phyloP scores from a whole-genome alignment of 2,329 filamentous ascomycete species.

The Aureobasidium subglaciale region DNA sequence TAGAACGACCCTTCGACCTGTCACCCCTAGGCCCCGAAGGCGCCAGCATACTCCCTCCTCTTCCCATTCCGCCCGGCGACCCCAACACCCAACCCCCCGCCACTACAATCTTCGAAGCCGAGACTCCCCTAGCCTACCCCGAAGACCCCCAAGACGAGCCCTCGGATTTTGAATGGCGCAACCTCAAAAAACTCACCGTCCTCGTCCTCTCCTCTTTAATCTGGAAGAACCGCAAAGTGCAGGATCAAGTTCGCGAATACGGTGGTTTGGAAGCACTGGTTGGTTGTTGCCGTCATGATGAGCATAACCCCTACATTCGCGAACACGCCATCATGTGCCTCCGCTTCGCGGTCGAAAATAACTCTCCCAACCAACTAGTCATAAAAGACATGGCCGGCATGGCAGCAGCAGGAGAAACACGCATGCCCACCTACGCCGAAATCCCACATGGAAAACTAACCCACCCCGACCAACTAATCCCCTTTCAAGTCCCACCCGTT shows the following conservation, averaged over 20 bases:
- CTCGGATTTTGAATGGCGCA: constrained; percentile 64
- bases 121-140: constrained; percentile 33
- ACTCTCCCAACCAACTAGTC: constrained; percentile 64
- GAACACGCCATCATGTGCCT: constrained; percentile 84
- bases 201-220: constrained; percentile 83
- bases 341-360: constrained; percentile 65
- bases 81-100: constrained; percentile 32
- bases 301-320: constrained; percentile 88
- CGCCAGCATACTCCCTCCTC: constrained; percentile 34
- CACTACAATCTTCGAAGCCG: constrained; percentile 34
- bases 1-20: constrained; percentile 61
- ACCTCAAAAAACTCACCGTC: constrained; percentile 88
- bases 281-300: constrained; percentile 84
- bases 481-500: constrained; percentile 22
- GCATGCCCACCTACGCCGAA: constrained; percentile 10
- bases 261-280: constrained; percentile 82
- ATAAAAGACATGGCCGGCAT: constrained; percentile 52
- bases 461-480: constrained; percentile 8
- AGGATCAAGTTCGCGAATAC: constrained; percentile 77
- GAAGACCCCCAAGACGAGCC: constrained; percentile 54
- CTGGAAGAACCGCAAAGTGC: constrained; percentile 77
- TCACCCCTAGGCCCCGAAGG: too few species aligned
- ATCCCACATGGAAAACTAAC: constrained; percentile 15
- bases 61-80: constrained; percentile 34
- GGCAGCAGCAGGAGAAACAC: constrained; percentile 3